Conservation (phyloP, 2,329 filamentous ascomycete species). For the Colletotrichum aenigma region DNA sequence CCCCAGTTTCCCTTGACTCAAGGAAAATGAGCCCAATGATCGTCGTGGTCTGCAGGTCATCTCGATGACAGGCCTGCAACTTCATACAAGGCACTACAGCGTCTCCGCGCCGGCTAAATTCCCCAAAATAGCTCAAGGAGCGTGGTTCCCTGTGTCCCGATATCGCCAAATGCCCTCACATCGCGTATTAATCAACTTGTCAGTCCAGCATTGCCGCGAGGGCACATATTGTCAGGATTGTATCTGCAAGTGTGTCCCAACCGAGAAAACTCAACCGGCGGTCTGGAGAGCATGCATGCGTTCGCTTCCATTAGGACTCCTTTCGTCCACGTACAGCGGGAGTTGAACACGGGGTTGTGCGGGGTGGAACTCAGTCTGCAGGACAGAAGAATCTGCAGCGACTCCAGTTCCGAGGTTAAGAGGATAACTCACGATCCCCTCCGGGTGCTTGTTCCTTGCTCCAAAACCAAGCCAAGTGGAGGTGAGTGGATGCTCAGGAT, state of each 20-base stretch:
- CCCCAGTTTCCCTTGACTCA: constrained; percentile 4
- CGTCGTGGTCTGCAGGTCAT: background rate
- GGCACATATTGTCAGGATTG: background rate
- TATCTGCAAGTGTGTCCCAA: background rate
- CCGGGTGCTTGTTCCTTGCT: constrained; percentile 12
- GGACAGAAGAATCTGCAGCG: constrained; percentile 18
- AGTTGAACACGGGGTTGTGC: constrained; percentile 17
- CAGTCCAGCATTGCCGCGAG: background rate
- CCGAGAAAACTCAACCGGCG: background rate
- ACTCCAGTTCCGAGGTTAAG: constrained; percentile 16
- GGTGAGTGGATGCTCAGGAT: background rate
- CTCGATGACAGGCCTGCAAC: background rate
- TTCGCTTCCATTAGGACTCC: constrained; percentile 1
- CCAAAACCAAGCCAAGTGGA: constrained; percentile 5
- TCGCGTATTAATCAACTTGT: background rate
- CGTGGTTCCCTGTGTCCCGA: background rate
- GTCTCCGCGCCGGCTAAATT: constrained; percentile 4
- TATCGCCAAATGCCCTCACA: background rate
- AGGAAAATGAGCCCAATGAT: background rate
- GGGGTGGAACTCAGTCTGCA: constrained; percentile 13
- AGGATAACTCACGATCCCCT: constrained; percentile 1
- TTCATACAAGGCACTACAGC: background rate
- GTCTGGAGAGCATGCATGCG: background rate
- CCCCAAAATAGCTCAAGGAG: background rate
- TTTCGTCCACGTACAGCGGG: constrained; percentile 8